phyloP scores from a whole-genome alignment of 352 stramenopile genomes.

The Pythium plurisporium region DNA sequence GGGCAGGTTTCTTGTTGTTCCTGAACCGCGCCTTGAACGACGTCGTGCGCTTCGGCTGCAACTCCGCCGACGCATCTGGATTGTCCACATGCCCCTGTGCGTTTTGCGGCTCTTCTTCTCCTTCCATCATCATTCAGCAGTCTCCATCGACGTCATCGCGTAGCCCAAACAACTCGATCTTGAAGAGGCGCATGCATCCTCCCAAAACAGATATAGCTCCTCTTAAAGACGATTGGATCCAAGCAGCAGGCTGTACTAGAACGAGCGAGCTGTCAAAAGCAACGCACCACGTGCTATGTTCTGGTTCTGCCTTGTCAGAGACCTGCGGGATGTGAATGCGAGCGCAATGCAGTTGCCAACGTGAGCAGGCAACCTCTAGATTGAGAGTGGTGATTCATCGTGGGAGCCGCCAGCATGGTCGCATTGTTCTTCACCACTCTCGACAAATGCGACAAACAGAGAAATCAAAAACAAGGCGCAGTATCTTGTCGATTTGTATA shows the following conservation, averaged over 20 bases:
- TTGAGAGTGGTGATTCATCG: not conserved
- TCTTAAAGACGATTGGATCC: not conserved
- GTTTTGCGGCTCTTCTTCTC: slow-evolving; percentile 7
- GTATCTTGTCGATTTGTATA: not conserved
- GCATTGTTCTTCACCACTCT: not conserved
- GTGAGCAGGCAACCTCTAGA: too few species aligned
- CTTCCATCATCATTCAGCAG: slow-evolving; percentile 20
- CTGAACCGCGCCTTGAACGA: slow-evolving; percentile 44
- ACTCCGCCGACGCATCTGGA: slow-evolving; percentile 13
- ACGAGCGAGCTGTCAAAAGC: not conserved
- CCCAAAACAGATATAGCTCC: slow-evolving; percentile 1
- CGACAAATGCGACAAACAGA: not conserved
- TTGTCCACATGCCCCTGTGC: not conserved
- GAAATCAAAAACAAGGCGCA: not conserved
- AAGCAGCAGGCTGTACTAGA: not conserved
- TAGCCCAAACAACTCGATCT: slow-evolving; percentile 1
- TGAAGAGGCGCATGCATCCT: slow-evolving; percentile 17
- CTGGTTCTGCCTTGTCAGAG: too few species aligned
- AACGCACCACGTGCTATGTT: not conserved
- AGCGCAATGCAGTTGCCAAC: too few species aligned
- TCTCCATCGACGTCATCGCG: slow-evolving; percentile 1
- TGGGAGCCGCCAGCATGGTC: not conserved
- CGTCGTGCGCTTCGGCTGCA: slow-evolving; percentile 62
- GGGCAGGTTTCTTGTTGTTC: slow-evolving; percentile 34
- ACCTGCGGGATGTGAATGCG: too few species aligned